phyloP scores from a whole-genome alignment of 2,329 filamentous ascomycete genomes.

The Calonectria multiphialidica region DNA sequence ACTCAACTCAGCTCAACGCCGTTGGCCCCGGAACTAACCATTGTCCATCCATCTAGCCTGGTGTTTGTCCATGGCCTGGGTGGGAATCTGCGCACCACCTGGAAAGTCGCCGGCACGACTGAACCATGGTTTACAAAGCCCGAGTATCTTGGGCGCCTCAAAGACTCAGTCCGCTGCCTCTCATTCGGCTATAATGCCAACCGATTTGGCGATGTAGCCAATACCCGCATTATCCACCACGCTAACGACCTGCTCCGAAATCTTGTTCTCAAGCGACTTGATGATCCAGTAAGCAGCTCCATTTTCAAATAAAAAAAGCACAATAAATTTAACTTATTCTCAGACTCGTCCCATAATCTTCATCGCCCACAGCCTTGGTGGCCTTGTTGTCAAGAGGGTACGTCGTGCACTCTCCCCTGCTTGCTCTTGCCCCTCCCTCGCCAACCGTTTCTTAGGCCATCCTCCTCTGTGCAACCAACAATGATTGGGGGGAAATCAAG shows the following conservation, averaged over 20 bases:
- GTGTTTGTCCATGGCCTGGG: conserved; percentile 33
- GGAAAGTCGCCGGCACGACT: conserved; percentile 29
- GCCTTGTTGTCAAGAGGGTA: conserved; percentile 34
- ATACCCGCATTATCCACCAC: conserved; percentile 38
- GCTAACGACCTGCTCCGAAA: conserved; percentile 35
- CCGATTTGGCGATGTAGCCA: conserved; percentile 36
- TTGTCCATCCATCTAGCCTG: conserved; percentile 1
- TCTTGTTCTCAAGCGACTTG: conserved; percentile 35
- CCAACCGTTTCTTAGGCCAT: conserved; percentile 24
- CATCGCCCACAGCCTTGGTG: conserved; percentile 36
- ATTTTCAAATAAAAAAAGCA: no score
- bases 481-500: conserved; percentile 34
- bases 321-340: not conserved
- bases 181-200: conserved; percentile 39
- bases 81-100: conserved; percentile 31
- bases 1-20: no score
- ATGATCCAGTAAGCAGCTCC: conserved; percentile 24
- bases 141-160: conserved; percentile 27
- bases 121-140: conserved; percentile 34
- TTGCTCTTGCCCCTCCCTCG: not conserved
- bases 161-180: conserved; percentile 27
- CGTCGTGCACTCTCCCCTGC: not conserved
- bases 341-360: conserved; percentile 35
- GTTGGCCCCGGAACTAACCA: not conserved
- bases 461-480: conserved; percentile 32